These are phyloP conservation scores for Cystoisospora suis DNA, from an alignment of 169 alveolate genomes.

Conservation along the genomic window DNA sequence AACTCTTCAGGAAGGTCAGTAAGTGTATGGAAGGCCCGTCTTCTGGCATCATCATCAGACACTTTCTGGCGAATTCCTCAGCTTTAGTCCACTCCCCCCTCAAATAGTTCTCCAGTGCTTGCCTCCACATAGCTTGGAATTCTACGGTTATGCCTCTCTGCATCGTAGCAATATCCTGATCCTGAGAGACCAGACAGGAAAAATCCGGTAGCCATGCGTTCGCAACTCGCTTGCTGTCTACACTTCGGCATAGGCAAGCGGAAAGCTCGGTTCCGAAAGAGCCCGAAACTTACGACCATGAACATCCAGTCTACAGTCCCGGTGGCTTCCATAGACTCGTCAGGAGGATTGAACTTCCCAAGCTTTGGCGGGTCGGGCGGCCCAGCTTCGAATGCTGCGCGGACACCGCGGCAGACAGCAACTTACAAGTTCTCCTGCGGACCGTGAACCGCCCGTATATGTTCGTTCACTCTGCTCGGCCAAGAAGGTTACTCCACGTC, in stretches of 20 bases:
- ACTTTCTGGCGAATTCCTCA: constrained; percentile 8
- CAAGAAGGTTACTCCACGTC: no score
- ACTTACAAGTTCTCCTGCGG: no score
- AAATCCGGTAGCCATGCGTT: no score
- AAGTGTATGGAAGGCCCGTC: constrained; percentile 8
- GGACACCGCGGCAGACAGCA: no score
- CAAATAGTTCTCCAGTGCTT: constrained; percentile 23
- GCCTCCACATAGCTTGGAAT: constrained; percentile 33
- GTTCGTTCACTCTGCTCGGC: no score
- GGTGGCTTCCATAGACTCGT: neutral
- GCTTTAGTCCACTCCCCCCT: constrained; percentile 36
- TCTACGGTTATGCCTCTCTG: constrained; percentile 26
- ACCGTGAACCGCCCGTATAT: no score
- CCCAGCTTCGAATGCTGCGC: neutral
- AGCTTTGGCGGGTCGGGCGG: neutral
- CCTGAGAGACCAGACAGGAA: no score
- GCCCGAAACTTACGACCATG: constrained; percentile 7
- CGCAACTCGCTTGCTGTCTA: neutral
- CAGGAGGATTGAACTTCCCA: constrained; percentile 13
- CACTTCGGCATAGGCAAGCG: neutral
- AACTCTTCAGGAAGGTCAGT: neutral
- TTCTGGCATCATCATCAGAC: constrained; percentile 29
- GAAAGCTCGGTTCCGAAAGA: neutral
- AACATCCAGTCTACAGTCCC: constrained; percentile 31
- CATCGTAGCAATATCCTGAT: constrained; percentile 15